A percentile compares a stretch with the other conserved stretches of the same genome.
These are phyloP conservation scores for Tagetes patula DNA, from an alignment of 129 eudicot species.

Conservation along the genomic window DNA sequence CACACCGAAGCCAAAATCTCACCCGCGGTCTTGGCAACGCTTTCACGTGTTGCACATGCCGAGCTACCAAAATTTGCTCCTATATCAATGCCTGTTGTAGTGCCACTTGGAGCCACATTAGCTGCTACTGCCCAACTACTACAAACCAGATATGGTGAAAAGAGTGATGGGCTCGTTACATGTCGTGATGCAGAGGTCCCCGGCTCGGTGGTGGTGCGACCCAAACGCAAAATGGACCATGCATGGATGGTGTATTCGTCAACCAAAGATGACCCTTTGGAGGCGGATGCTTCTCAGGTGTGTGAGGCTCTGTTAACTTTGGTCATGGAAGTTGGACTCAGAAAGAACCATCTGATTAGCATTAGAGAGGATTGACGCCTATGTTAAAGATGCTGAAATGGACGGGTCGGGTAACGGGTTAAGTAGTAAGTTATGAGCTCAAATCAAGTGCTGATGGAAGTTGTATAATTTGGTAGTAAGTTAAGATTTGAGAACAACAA, in stretches of 20 bases:
- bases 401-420: background rate
- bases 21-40: conserved; percentile 79
- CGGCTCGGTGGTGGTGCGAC: conserved; percentile 92
- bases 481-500: background rate
- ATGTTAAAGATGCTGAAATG: background rate
- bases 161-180: conserved; percentile 95
- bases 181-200: conserved; percentile 98
- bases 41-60: conserved; percentile 86
- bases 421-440: background rate
- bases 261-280: conserved; percentile 66
- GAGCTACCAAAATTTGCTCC: conserved; percentile 68
- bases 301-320: conserved; percentile 82
- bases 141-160: conserved; percentile 73
- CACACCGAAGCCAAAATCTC: conserved; percentile 87
- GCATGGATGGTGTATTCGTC: conserved; percentile 99
- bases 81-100: conserved; percentile 66
- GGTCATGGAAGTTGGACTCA: conserved; percentile 71
- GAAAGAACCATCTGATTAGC: conserved; percentile 45
- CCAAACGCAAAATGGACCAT: conserved; percentile 77
- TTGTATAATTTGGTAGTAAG: background rate
- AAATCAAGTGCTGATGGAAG: background rate
- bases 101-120: conserved; percentile 94
- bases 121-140: conserved; percentile 94
- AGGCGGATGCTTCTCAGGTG: conserved; percentile 80
- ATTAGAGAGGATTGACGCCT: conserved; percentile 29